These are phyloP conservation scores for Triticum turgidum DNA, from an alignment of 176 grass and related monocot genomes.

Conservation along the genomic window DNA sequence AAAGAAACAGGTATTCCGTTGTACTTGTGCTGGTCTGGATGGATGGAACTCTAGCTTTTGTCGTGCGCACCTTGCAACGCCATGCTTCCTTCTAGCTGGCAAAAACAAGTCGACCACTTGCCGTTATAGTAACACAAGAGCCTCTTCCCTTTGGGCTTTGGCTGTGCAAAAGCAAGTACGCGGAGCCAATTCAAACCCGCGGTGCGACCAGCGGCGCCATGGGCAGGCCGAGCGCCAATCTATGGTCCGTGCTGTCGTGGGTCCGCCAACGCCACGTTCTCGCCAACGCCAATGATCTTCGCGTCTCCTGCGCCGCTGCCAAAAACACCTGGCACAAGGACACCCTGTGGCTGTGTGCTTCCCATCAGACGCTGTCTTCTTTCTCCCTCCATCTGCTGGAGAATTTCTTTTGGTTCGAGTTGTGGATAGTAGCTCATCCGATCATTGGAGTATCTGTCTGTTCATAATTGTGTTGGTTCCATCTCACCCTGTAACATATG, in stretches of 20 bases:
- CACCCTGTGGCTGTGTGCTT: neutral
- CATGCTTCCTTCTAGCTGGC: slow-evolving; percentile 26
- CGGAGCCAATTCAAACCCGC: neutral
- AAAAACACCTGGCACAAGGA: neutral
- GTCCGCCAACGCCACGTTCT: slow-evolving; percentile 9
- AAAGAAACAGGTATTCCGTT: neutral
- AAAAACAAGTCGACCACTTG: slow-evolving; percentile 16
- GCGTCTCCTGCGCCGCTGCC: neutral
- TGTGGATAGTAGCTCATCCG: neutral
- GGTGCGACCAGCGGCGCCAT: neutral
- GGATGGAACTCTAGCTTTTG: neutral
- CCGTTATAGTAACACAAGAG: neutral
- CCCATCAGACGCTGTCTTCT: neutral
- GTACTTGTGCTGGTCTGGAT: neutral
- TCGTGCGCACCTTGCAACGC: neutral
- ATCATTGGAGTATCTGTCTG: neutral
- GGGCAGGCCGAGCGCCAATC: neutral
- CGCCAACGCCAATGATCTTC: slow-evolving; percentile 23
- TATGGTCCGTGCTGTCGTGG: neutral
- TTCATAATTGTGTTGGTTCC: too few species aligned
- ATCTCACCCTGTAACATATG: too few species aligned
- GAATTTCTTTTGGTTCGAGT: neutral
- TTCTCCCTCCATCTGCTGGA: neutral
- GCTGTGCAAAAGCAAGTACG: neutral
- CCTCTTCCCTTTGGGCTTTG: neutral